Conservation (phyloP, 768 basidiomycete species). For the Tubosaeta sp. region DNA sequence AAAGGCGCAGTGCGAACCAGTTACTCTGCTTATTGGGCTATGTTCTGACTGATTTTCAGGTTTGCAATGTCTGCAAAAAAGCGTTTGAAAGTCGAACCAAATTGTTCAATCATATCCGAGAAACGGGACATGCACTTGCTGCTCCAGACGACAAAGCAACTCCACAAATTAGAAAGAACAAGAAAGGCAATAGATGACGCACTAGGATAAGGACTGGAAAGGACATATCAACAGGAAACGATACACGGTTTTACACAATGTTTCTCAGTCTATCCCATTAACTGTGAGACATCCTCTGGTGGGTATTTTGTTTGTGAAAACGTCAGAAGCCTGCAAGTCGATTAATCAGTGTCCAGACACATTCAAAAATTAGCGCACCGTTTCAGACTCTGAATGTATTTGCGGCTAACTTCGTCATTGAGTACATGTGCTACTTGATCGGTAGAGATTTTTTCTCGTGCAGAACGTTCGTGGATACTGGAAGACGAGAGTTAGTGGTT, state of each 20-base stretch:
- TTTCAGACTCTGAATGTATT: slow-evolving; percentile 98
- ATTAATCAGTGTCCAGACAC: slow-evolving; percentile 3
- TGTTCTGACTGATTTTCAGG: slow-evolving; percentile 23
- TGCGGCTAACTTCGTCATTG: slow-evolving; percentile 98
- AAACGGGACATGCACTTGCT: slow-evolving; percentile 66
- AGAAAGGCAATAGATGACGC: slow-evolving; percentile 23
- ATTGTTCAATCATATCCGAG: slow-evolving; percentile 68
- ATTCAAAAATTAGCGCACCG: slow-evolving; percentile 46
- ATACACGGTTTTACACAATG: background rate
- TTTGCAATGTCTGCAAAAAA: slow-evolving; percentile 67
- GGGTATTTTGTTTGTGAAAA: slow-evolving; percentile 97
- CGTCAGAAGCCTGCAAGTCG: slow-evolving; percentile 67
- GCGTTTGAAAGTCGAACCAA: slow-evolving; percentile 66
- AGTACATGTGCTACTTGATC: slow-evolving; percentile 98
- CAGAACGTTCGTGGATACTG: slow-evolving; percentile 96
- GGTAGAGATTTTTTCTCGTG: slow-evolving; percentile 95
- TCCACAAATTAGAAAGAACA: slow-evolving; percentile 34
- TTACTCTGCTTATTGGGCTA: background rate
- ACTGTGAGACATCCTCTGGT: slow-evolving; percentile 84
- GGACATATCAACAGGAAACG: slow-evolving; percentile 4
- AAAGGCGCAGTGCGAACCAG: slow-evolving; percentile 7
- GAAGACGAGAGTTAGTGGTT: background rate
- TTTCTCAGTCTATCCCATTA: slow-evolving; percentile 66
- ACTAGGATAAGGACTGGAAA: slow-evolving; percentile 4
- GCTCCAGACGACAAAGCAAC: slow-evolving; percentile 24